Base-by-base conservation (phyloP, 1,139 yeast genomes). In the Neolecta irregularis region DNA sequence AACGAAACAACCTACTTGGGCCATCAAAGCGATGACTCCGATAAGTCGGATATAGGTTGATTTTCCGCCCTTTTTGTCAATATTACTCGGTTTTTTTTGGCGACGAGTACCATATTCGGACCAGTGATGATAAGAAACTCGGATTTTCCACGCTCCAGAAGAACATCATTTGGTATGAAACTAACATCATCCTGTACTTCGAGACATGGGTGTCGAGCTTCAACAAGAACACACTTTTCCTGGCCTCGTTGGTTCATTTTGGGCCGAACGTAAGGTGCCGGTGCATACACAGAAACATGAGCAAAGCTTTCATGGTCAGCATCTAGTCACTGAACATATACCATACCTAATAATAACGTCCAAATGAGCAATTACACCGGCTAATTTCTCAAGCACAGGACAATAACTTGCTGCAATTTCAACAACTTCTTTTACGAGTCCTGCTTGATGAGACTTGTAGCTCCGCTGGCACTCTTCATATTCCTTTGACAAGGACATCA, bases 1-100 rank as follows among this genome's bases (percentile, higher is more conserved):
- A 22, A 88, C 74, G 53, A 79, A 88, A 45, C 93, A 77, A 1
- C 98, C 98, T 21, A 85, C 69, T 54, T 88, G 98, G 24, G 88
- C 83, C 80, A 88, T 67, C 34, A 85, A 60, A 2, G 91, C 74
- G 39, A 85, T 76, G 2, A 80, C 91, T 7, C 96, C 98, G 36
- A 81, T 66, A 48, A 88, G 94, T 43, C 95, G 69, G 35, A 88
- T 83, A 54, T 79, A 88, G 0, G 96, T 85, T 1, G 95, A 81
- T 54, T 88, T 88, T 51, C 96, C 96, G 13, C 17, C 16, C 5
- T 17, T 13, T n/a, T 17, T 18, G 18, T 12, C 6, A 5, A 12
- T 17, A 17, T 24, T 24, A 19, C 24, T 3, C 28, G 35, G 16
- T 13, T 23, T 20, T 32, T 18, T n/a, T 26, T 19, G 13, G 26